Base-by-base conservation (phyloP, 2,329 filamentous ascomycete species). In the Aspergillus pseudotamarii region DNA sequence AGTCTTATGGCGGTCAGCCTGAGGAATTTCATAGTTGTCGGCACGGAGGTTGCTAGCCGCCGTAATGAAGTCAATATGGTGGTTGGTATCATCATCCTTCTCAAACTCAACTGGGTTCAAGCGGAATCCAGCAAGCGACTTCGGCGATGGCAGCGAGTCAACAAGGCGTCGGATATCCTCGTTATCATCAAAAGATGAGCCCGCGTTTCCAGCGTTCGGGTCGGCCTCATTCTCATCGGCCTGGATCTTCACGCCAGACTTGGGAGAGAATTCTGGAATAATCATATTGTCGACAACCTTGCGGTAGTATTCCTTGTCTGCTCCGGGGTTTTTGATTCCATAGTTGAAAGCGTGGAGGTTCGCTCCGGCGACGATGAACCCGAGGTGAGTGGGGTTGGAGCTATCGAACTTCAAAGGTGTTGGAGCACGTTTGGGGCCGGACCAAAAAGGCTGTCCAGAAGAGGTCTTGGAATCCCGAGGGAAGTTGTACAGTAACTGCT, bases 11-110 rank as follows among this genome's bases (percentile, higher is more conserved):
- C 93, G 88, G 75, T 99, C 94, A 0, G 95, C 94, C 67, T 89
- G 86, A 73, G 92, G 88, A 70, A 99, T 99, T 79, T 95, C 96
- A 86, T 99, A 99, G 83, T 99, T 99, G 79, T 96, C 91, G 0
- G 95, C 95, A 64, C 96, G 92, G 64, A 99, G 84, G 78, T 99
- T 99, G 83, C 94, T 97, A 68, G 94, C 94, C 1, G 94, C 93
- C 9, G 95, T 96, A 80, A 99, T 98, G 83, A 99, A 99, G 80
- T 98, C 95, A 73, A 99, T 99, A 83, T 99, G 95, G 79, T 95
- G 88, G 79, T 99, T 99, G 57, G 91, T 92, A 78, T 99, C 96
- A 73, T 99, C 95, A 69, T 99, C 95, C 85, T 99, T 99, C 81
- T 99, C 93, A 73, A 99, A 99, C 72, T 98, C 95, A 6, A 98